phyloP scores from a whole-genome alignment of 116 monocot genomes.

The Cymodocea nodosa region DNA sequence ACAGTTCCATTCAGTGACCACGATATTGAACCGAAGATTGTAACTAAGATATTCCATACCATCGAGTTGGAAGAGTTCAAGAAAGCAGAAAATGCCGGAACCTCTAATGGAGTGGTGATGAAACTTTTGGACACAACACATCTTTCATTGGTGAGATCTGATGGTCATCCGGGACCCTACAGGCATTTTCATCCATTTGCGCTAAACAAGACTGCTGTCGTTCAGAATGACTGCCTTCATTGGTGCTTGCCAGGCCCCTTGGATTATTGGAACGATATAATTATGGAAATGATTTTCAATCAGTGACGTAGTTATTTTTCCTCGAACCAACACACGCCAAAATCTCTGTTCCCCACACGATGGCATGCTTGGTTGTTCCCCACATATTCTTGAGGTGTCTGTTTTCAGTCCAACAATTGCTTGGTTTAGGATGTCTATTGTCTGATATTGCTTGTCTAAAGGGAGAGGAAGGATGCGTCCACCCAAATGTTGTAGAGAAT shows the following conservation, averaged over 20 bases:
- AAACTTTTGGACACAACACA: slow-evolving; percentile 42
- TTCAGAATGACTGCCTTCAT: slow-evolving; percentile 69
- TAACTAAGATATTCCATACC: slow-evolving; percentile 12
- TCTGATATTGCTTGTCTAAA: no score
- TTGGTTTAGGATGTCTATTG: no score
- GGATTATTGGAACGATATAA: slow-evolving; percentile 18
- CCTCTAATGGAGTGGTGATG: slow-evolving; percentile 12
- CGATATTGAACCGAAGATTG: slow-evolving; percentile 11
- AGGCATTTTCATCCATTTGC: slow-evolving; percentile 40
- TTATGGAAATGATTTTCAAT: slow-evolving; percentile 15
- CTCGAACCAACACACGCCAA: no score
- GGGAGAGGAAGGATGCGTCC: no score
- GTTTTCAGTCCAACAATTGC: no score
- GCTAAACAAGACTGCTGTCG: slow-evolving; percentile 20
- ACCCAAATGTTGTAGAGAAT: no score
- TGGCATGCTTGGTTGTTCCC: no score
- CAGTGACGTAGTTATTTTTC: not conserved
- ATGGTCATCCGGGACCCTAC: slow-evolving; percentile 76
- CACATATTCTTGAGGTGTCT: no score
- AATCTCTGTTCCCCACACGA: no score
- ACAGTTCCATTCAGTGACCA: slow-evolving; percentile 39
- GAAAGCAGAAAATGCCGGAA: slow-evolving; percentile 7
- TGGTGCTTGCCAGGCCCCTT: slow-evolving; percentile 42
- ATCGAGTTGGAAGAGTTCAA: slow-evolving; percentile 49
- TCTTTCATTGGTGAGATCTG: slow-evolving; percentile 58